Evolutionary conservation across 2,329 filamentous ascomycete genomes (phyloP).

Genomic region (Tolypocladium guangdongense): DNA sequence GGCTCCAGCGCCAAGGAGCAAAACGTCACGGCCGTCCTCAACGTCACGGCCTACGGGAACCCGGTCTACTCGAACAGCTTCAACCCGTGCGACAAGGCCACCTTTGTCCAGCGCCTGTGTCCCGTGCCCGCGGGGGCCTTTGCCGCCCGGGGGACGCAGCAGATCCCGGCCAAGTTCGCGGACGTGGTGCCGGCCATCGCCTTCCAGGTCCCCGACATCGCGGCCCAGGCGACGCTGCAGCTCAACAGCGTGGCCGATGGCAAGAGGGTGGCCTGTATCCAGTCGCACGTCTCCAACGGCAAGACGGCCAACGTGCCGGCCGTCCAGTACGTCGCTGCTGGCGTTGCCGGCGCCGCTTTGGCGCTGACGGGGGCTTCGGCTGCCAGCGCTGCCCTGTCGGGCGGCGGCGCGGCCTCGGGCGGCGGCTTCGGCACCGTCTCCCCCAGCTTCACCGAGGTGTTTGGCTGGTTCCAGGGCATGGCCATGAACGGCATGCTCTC

Average conservation of each 20-base stretch:
- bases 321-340: slow-evolving; percentile 74
- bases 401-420: slow-evolving; percentile 37
- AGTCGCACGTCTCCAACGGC: slow-evolving; percentile 74
- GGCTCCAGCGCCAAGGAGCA: slow-evolving; percentile 64
- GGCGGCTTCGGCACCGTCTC: slow-evolving; percentile 56
- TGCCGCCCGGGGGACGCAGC: slow-evolving; percentile 57
- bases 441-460: slow-evolving; percentile 75
- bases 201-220: slow-evolving; percentile 82
- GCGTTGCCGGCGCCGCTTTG: slow-evolving; percentile 76
- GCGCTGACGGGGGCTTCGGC: slow-evolving; percentile 63
- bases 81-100: slow-evolving; percentile 64
- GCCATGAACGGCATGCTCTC: slow-evolving; percentile 95
- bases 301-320: slow-evolving; percentile 67
- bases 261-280: slow-evolving; percentile 66
- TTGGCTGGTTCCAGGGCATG: slow-evolving; percentile 87
- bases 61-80: slow-evolving; percentile 70
- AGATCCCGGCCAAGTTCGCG: slow-evolving; percentile 61
- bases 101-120: slow-evolving; percentile 64
- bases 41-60: slow-evolving; percentile 75
- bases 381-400: slow-evolving; percentile 41
- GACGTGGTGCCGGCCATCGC: slow-evolving; percentile 76
- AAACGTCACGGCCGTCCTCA: slow-evolving; percentile 68
- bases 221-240: slow-evolving; percentile 71
- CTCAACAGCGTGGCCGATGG: slow-evolving; percentile 52
- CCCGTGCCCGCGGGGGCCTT: slow-evolving; percentile 74